A percentile compares a stretch with the other conserved stretches of the same genome.
These are phyloP conservation scores for Spinacia oleracea DNA, from an alignment of 179 eudicot species.

Conservation along the genomic window DNA sequence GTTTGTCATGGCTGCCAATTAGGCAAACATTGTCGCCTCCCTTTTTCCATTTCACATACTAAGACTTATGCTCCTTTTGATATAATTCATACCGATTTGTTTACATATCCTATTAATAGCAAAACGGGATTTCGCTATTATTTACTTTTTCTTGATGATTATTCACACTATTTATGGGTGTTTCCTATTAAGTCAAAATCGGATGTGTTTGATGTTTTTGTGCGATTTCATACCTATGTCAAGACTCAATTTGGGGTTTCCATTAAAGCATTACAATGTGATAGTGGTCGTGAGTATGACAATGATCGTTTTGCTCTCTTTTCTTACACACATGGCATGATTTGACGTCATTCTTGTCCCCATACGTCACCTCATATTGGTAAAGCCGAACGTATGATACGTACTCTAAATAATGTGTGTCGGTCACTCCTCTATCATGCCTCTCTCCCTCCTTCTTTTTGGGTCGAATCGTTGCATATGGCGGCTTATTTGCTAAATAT, in stretches of 20 bases:
- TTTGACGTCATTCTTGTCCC: too few species aligned
- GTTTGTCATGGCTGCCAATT: too few species aligned
- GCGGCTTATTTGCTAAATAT: background rate
- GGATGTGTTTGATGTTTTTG: background rate
- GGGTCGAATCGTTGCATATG: background rate
- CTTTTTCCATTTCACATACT: too few species aligned
- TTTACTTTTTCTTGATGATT: background rate
- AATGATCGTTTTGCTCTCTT: too few species aligned
- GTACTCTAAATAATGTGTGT: background rate
- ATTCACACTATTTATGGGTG: background rate
- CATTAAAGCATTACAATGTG: too few species aligned
- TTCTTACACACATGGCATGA: too few species aligned
- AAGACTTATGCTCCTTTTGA: background rate
- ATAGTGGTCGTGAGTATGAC: too few species aligned
- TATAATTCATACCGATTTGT: background rate
- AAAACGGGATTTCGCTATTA: background rate
- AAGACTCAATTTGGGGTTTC: background rate
- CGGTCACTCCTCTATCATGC: background rate
- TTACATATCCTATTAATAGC: background rate
- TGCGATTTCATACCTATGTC: background rate
- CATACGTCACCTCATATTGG: too few species aligned
- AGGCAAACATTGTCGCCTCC: too few species aligned
- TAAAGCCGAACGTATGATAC: too few species aligned
- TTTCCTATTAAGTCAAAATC: background rate
- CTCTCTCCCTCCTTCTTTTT: background rate